A percentile compares a stretch with the other conserved stretches of the same genome.
These are phyloP conservation scores for Bjerkandera adusta DNA, from an alignment of 1,284 basidiomycete species.

Conservation along the genomic window DNA sequence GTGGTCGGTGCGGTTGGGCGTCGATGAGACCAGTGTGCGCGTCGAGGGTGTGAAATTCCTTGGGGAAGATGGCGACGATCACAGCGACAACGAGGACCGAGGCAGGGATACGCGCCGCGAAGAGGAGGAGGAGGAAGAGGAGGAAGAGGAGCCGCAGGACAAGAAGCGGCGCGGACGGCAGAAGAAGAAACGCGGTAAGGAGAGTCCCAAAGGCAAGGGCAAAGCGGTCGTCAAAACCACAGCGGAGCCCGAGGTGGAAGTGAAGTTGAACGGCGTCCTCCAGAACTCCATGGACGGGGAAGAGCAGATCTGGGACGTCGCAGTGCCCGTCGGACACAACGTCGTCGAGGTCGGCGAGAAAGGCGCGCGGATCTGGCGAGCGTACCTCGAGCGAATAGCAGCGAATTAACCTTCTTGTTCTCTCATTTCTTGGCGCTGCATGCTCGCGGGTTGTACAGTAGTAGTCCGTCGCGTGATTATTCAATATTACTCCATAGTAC, in stretches of 20 bases:
- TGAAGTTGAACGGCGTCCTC: constrained; percentile 29
- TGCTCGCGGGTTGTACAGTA: constrained; percentile 1
- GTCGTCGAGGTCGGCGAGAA: constrained; percentile 69
- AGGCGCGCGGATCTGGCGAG: constrained; percentile 62
- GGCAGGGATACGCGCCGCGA: constrained; percentile 22
- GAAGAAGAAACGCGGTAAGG: constrained; percentile 19
- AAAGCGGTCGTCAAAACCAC: constrained; percentile 23
- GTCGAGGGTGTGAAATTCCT: constrained; percentile 54
- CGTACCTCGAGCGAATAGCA: constrained; percentile 46
- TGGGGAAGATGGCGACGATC: constrained; percentile 45
- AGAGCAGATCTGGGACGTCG: constrained; percentile 50
- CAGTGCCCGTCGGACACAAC: constrained; percentile 50
- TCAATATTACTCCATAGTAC: constrained; percentile 1
- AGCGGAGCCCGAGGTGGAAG: constrained; percentile 21
- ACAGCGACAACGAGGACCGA: constrained; percentile 31
- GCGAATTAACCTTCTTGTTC: not conserved
- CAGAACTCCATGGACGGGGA: constrained; percentile 14
- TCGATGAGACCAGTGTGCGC: constrained; percentile 49
- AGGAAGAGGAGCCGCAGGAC: constrained; percentile 13
- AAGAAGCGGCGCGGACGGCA: constrained; percentile 21
- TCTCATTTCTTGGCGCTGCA: not conserved
- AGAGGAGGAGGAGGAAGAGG: constrained; percentile 24
- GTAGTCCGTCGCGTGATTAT: constrained; percentile 1
- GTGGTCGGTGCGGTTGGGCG: constrained; percentile 61
- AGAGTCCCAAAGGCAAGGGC: constrained; percentile 26